These are phyloP conservation scores for Candida chilensis DNA, from an alignment of 805 yeast species.

Conservation along the genomic window DNA sequence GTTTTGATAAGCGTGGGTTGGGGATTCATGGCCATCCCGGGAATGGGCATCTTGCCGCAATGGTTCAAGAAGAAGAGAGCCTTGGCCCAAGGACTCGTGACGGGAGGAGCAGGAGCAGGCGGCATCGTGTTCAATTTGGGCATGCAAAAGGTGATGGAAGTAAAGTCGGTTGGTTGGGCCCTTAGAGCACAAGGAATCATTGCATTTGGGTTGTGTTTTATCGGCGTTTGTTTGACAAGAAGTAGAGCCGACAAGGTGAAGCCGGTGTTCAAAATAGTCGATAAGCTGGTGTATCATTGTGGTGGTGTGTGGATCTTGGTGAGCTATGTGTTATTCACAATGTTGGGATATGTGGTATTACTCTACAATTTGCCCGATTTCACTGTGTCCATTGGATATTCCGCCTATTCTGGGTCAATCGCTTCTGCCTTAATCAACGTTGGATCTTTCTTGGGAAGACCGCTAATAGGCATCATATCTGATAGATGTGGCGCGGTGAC, in stretches of 20 bases:
- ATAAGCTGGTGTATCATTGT: conserved; percentile 8
- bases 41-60: conserved; percentile 21
- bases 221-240: background rate
- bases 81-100: conserved; percentile 20
- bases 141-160: conserved; percentile 22
- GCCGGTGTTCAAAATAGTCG: conserved; percentile 16
- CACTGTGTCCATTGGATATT: conserved; percentile 25
- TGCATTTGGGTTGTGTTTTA: background rate
- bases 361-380: conserved; percentile 23
- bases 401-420: conserved; percentile 24
- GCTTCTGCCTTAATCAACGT: conserved; percentile 24
- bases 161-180: conserved; percentile 22
- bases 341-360: conserved; percentile 26
- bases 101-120: conserved; percentile 28
- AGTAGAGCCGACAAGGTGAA: conserved; percentile 5
- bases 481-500: conserved; percentile 21
- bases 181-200: conserved; percentile 23
- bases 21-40: conserved; percentile 22
- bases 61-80: conserved; percentile 22
- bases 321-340: conserved; percentile 17
- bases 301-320: conserved; percentile 16
- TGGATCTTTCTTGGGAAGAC: conserved; percentile 23
- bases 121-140: conserved; percentile 26
- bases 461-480: conserved; percentile 18
- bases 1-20: conserved; percentile 24